Base-by-base conservation (phyloP, 768 basidiomycete species). In the Clitopilus passeckerianus region DNA sequence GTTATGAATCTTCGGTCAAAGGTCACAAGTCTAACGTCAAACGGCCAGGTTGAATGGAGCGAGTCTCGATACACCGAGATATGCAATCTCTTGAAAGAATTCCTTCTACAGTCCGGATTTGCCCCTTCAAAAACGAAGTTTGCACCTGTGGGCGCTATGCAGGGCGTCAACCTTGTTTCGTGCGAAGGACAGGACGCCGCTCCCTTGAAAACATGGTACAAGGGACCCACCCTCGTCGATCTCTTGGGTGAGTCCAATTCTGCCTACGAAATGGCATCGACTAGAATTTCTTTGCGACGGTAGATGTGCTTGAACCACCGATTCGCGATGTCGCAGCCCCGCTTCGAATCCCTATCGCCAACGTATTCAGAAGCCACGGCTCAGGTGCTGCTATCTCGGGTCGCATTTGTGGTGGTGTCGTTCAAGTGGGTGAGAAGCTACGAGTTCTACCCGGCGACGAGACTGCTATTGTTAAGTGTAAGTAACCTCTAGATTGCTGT, bases 391-490 rank as follows among this genome's bases (percentile, higher is more conserved):
- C 86, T 0, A 85, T 98, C 0, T 83, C 88, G 22, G 97, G 97
- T 16, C 77, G 95, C 54, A 75, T 98, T 46, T 91, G 87, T 66
- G 86, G 89, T 44, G 97, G 97, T 5, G 78, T 98, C 35, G 81
- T 98, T 3, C 95, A 98, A 72, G 90, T 95, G 1, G 96, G 97
- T 1, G 95, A 98, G 75, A 80, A 84, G 41, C 65, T 98, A 35
- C 81, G 93, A 43, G 85, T 95, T 54, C 75, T 97, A 3, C 97
- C 97, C 0, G 96, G 96, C 9, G 95, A 98, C 68, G 95, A 97
- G 71, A 88, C 82, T 6, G 91, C 86, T 0, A 71, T 90, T 16
- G 90, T 99, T 1, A 88, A 82, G 78, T 78, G 87, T 87, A 67
- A 65, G 76, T 65, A 12, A 27, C 9, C 8, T 9, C 27, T 6